Evolutionary conservation across 169 alveolate species (phyloP).

Genomic region (Cryptosporidium muris): DNA sequence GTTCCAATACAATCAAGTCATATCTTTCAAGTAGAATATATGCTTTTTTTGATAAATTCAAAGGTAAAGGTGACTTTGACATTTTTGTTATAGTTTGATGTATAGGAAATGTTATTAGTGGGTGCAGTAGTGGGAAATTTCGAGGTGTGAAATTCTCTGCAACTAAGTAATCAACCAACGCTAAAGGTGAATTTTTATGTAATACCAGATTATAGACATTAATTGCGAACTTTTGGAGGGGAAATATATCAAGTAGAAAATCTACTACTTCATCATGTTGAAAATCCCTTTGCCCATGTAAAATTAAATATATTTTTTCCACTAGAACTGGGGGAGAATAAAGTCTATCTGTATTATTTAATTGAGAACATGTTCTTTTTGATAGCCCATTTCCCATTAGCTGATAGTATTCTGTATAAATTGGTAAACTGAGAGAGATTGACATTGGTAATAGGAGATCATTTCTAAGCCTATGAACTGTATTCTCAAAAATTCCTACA

Average conservation of each 20-base stretch:
- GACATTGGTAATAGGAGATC: constrained; percentile 57
- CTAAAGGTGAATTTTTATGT: background rate
- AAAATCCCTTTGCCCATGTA: background rate
- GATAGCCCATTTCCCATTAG: background rate
- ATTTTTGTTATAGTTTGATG: constrained; percentile 5
- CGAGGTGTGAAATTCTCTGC: background rate
- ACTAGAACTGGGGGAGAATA: constrained; percentile 45
- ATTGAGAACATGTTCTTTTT: background rate
- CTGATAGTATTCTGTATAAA: constrained; percentile 47
- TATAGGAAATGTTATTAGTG: constrained; percentile 29
- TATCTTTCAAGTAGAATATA: constrained; percentile 29
- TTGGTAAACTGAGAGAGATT: background rate
- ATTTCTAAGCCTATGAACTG: constrained; percentile 7
- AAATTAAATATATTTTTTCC: constrained; percentile 5
- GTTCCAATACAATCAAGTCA: constrained; percentile 21
- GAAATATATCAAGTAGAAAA: constrained; percentile 4
- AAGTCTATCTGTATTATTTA: background rate
- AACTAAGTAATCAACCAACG: background rate
- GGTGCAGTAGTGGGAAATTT: constrained; percentile 22
- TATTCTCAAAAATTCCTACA: background rate
- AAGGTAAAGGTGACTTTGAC: background rate
- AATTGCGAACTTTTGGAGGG: constrained; percentile 32
- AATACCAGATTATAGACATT: constrained; percentile 10
- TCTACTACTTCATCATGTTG: constrained; percentile 3
- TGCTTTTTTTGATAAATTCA: constrained; percentile 2